phyloP scores from a whole-genome alignment of 306 rosid species.

The Prunus padus region DNA sequence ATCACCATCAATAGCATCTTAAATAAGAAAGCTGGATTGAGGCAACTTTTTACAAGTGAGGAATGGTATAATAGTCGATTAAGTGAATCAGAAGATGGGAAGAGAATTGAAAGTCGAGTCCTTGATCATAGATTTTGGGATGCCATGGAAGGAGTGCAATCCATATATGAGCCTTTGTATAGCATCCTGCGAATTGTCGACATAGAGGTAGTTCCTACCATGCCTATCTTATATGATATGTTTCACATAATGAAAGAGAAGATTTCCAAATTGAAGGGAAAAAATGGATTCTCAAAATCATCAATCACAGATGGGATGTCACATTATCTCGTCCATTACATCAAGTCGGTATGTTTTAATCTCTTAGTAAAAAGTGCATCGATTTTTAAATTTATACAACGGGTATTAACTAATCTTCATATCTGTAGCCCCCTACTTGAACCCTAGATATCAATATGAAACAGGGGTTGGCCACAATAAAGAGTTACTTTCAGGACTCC shows the following conservation, averaged over 20 bases:
- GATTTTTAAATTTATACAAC: too few species aligned
- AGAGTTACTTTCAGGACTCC: too few species aligned
- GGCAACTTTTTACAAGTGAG: too few species aligned
- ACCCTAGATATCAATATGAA: background rate
- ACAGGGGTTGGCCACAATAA: background rate
- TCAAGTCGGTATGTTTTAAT: background rate
- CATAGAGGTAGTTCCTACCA: background rate
- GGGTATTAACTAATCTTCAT: too few species aligned
- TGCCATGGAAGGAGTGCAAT: background rate
- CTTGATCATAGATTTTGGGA: background rate
- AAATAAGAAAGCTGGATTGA: background rate
- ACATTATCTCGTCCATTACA: too few species aligned
- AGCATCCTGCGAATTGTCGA: background rate
- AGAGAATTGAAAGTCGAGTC: background rate
- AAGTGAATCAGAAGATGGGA: too few species aligned
- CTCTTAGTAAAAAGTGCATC: too few species aligned
- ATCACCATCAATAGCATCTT: background rate
- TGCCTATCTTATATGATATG: background rate
- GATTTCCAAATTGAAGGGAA: background rate
- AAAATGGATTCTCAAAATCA: background rate
- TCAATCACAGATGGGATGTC: too few species aligned
- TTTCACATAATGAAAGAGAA: background rate
- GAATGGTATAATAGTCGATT: too few species aligned
- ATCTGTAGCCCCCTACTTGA: background rate
- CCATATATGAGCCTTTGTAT: background rate